Percentiles rank a stretch among this genome's conserved stretches.
phyloP scores from a whole-genome alignment of 2,329 filamentous ascomycete species.

The Pseudovirgaria hyperparasitica region DNA sequence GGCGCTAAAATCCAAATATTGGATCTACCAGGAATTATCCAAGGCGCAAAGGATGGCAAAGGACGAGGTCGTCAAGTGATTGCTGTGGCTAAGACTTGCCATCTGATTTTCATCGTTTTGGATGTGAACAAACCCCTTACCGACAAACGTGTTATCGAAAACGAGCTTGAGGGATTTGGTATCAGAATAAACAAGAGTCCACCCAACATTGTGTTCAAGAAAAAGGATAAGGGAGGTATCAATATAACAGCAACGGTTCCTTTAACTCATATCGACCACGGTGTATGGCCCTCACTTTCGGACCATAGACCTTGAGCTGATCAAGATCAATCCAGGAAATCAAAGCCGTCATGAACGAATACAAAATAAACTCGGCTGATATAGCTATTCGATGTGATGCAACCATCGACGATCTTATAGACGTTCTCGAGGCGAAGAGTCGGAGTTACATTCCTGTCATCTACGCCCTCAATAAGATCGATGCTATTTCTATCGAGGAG shows the following conservation, averaged over 20 bases:
- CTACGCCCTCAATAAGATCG: constrained; percentile 98
- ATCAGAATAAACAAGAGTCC: constrained; percentile 96
- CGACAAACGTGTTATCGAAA: constrained; percentile 91
- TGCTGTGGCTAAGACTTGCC: constrained; percentile 95
- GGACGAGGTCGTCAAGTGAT: constrained; percentile 97
- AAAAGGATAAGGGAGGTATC: constrained; percentile 97
- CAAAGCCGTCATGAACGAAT: constrained; percentile 94
- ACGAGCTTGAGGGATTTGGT: constrained; percentile 90
- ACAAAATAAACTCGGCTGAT: constrained; percentile 91
- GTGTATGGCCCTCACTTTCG: constrained; percentile 33
- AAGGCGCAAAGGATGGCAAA: constrained; percentile 95
- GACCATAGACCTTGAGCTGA: constrained; percentile 2
- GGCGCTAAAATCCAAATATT: constrained; percentile 97
- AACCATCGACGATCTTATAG: constrained; percentile 93
- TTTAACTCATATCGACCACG: constrained; percentile 81
- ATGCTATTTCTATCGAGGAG: constrained; percentile 95
- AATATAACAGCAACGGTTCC: constrained; percentile 93
- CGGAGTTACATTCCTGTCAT: constrained; percentile 97
- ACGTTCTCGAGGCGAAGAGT: constrained; percentile 86
- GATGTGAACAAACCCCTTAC: constrained; percentile 98
- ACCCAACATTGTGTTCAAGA: constrained; percentile 97
- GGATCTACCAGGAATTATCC: constrained; percentile 95
- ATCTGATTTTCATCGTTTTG: constrained; percentile 95
- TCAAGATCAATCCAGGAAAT: constrained; percentile 55
- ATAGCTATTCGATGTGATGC: constrained; percentile 97